Percentiles rank a stretch among this genome's conserved stretches.
These are phyloP conservation scores for Curvularia lunata DNA, from an alignment of 2,329 filamentous ascomycete species.

Conservation along the genomic window DNA sequence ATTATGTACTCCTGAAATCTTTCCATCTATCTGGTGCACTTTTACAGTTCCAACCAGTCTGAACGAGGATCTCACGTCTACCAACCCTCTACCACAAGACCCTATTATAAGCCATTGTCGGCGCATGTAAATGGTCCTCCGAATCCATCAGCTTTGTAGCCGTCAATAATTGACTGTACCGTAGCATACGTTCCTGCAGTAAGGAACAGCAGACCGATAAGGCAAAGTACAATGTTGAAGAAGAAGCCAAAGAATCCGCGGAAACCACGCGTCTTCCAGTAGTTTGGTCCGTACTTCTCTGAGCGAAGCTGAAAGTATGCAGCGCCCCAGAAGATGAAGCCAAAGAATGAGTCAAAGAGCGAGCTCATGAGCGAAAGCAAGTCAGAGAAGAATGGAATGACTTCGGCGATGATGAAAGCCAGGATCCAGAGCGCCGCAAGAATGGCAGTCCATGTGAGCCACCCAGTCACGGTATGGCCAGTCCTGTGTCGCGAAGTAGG, in stretches of 20 bases:
- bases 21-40: not conserved
- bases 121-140: conserved; percentile 77
- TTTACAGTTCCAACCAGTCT: not conserved
- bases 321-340: conserved; percentile 93
- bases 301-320: conserved; percentile 79
- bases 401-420: conserved; percentile 90
- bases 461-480: conserved; percentile 81
- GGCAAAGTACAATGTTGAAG: conserved; percentile 75
- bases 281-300: conserved; percentile 64
- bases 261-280: conserved; percentile 61
- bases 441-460: conserved; percentile 78
- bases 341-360: conserved; percentile 90
- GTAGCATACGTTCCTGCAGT: conserved; percentile 77
- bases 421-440: conserved; percentile 77
- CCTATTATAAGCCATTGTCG: conserved; percentile 65
- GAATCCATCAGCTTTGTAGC: conserved; percentile 69
- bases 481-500: conserved; percentile 77
- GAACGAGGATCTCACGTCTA: not conserved
- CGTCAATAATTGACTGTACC: conserved; percentile 75
- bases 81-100: not conserved
- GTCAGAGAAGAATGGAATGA: conserved; percentile 92
- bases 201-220: conserved; percentile 80
- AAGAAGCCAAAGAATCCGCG: conserved; percentile 61
- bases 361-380: conserved; percentile 78
- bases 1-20: not conserved